phyloP scores from a whole-genome alignment of 331 rosid genomes.

The Dryas integrifolia region DNA sequence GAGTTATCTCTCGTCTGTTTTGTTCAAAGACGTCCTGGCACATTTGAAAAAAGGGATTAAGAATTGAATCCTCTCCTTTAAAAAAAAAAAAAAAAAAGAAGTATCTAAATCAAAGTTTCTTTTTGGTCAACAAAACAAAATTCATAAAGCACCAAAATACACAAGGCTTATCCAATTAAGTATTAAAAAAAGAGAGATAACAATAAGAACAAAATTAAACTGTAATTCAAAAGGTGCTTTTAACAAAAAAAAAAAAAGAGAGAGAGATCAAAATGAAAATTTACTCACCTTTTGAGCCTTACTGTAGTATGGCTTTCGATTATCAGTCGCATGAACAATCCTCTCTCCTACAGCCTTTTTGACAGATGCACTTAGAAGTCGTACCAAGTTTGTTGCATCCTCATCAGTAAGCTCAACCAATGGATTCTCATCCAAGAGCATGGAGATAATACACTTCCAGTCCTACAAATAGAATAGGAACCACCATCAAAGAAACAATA shows the following conservation, averaged over 20 bases:
- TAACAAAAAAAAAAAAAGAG: constrained; percentile 17
- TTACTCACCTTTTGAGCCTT: constrained; percentile 87
- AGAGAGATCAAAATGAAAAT: constrained; percentile 13
- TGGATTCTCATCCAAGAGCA: constrained; percentile 85
- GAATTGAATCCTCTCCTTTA: not conserved
- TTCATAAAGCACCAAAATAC: constrained; percentile 4
- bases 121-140: not conserved
- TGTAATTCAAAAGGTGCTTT: not conserved
- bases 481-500: constrained; percentile 25
- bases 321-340: constrained; percentile 85
- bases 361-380: constrained; percentile 86
- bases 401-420: constrained; percentile 70
- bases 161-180: not conserved
- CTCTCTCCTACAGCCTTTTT: constrained; percentile 94
- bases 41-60: constrained; percentile 15
- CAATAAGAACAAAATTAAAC: not conserved
- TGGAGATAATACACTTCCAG: constrained; percentile 87
- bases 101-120: no score
- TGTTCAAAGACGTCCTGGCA: constrained; percentile 76
- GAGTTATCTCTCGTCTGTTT: constrained; percentile 75
- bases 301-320: constrained; percentile 68
- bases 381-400: constrained; percentile 91
- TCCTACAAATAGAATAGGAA: constrained; percentile 59
- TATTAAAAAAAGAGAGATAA: not conserved
- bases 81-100: no score